These are phyloP conservation scores for Ambrosiella beaveri DNA, from an alignment of 2,329 filamentous ascomycete species.

Conservation along the genomic window DNA sequence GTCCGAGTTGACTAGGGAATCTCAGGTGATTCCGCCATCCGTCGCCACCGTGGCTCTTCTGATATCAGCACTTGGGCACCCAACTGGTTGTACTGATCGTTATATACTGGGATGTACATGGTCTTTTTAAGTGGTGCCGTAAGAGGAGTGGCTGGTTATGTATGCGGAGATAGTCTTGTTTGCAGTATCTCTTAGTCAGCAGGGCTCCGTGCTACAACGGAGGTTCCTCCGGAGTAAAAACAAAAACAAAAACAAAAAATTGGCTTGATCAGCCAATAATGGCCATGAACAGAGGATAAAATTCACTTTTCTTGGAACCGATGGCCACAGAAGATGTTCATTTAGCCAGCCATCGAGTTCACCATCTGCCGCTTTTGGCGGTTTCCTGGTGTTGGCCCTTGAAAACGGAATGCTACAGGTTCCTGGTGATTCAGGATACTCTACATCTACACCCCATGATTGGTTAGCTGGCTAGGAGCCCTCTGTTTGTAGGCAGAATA, in stretches of 20 bases:
- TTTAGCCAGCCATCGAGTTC: too few relatives aligned
- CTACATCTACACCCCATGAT: too few relatives aligned
- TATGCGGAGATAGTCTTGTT: not conserved
- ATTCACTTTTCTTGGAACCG: not conserved
- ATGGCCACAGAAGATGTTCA: not conserved
- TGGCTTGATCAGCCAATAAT: not conserved
- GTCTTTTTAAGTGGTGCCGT: not conserved
- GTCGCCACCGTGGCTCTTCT: not conserved
- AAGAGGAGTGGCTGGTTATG: not conserved
- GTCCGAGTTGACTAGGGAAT: not conserved
- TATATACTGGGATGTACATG: not conserved
- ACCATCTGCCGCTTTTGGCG: too few relatives aligned
- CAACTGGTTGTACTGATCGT: too few relatives aligned
- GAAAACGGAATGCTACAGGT: too few relatives aligned
- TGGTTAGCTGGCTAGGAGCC: too few relatives aligned
- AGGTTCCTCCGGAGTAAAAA: not conserved
- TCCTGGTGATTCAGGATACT: too few relatives aligned
- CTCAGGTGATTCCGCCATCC: not conserved
- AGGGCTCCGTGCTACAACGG: not conserved
- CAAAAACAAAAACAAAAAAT: too few relatives aligned
- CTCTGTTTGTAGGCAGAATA: too few relatives aligned
- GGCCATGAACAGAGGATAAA: not conserved
- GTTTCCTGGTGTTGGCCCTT: too few relatives aligned
- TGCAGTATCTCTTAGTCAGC: not conserved
- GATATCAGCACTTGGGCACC: too few relatives aligned